phyloP scores from a whole-genome alignment of 768 basidiomycete genomes.

The Boletus rufocinnamomeus region DNA sequence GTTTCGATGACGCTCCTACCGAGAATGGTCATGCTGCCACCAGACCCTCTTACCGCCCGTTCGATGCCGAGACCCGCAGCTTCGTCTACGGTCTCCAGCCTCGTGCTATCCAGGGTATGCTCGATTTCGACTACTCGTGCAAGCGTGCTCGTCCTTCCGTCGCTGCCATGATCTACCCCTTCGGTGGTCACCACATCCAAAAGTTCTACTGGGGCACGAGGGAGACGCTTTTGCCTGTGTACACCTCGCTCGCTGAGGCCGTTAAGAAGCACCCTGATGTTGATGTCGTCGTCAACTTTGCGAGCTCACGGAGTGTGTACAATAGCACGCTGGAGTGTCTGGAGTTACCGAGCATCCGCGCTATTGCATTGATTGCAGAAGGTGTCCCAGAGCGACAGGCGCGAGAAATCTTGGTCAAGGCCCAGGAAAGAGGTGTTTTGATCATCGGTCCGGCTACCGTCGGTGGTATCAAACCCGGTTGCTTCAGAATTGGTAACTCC shows the following conservation, averaged over 20 bases:
- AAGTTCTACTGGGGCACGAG: constrained; percentile 99
- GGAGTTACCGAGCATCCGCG: constrained; percentile 42
- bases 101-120: constrained; percentile 97
- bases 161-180: constrained; percentile 99
- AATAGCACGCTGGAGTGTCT: constrained; percentile 92
- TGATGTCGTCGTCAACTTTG: constrained; percentile 98
- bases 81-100: constrained; percentile 99
- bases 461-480: constrained; percentile 99
- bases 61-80: constrained; percentile 90
- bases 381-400: constrained; percentile 99
- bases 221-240: constrained; percentile 97
- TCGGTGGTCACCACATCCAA: constrained; percentile 99
- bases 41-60: constrained; percentile 86
- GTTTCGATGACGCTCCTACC: constrained; percentile 58
- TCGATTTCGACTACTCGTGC: constrained; percentile 99
- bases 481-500: constrained; percentile 99
- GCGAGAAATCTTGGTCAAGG: constrained; percentile 90
- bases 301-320: constrained; percentile 91
- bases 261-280: constrained; percentile 94
- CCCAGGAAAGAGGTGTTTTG: constrained; percentile 81
- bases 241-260: constrained; percentile 89
- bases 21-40: constrained; percentile 36
- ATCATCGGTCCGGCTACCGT: constrained; percentile 98
- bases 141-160: constrained; percentile 89
- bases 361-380: constrained; percentile 94